A percentile compares a stretch with the other conserved stretches of the same genome.
Conservation (phyloP, 345 rosid species). For the Cardiospermum halicacabum region DNA sequence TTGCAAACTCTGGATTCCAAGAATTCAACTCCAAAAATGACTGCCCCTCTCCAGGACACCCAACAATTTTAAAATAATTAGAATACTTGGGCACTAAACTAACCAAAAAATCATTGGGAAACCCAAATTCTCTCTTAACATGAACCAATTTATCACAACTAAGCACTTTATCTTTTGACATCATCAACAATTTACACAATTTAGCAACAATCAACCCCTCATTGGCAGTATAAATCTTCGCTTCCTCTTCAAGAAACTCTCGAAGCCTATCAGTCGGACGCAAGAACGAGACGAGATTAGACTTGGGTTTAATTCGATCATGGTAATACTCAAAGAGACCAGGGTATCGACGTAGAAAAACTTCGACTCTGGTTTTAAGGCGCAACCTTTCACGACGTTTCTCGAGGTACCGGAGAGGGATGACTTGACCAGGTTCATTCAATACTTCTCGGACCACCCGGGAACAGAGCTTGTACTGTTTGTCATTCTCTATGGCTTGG, state of each 20-base stretch:
- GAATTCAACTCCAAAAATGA: conserved; percentile 63
- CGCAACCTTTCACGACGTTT: conserved; percentile 75
- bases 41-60: conserved; percentile 52
- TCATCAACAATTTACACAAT: conserved; percentile 80
- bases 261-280: conserved; percentile 50
- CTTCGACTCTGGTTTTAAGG: conserved; percentile 37
- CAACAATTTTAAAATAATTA: conserved; percentile 51
- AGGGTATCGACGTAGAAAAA: conserved; percentile 54
- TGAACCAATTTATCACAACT: conserved; percentile 65
- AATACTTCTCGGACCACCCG: conserved; percentile 72
- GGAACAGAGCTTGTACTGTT: conserved; percentile 52
- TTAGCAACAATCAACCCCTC: conserved; percentile 61
- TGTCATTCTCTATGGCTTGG: conserved; percentile 67
- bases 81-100: conserved; percentile 60
- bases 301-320: conserved; percentile 62
- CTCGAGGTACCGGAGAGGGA: conserved; percentile 68
- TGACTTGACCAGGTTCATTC: conserved; percentile 74
- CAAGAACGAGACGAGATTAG: conserved; percentile 48
- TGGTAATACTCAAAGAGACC: conserved; percentile 53
- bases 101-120: conserved; percentile 68
- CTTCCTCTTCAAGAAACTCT: conserved; percentile 62
- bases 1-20: conserved; percentile 62
- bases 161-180: conserved; percentile 58
- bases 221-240: conserved; percentile 37
- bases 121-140: conserved; percentile 86